Base-by-base conservation (phyloP, 139 green algal species). In the Tetradesmus obliquus region DNA sequence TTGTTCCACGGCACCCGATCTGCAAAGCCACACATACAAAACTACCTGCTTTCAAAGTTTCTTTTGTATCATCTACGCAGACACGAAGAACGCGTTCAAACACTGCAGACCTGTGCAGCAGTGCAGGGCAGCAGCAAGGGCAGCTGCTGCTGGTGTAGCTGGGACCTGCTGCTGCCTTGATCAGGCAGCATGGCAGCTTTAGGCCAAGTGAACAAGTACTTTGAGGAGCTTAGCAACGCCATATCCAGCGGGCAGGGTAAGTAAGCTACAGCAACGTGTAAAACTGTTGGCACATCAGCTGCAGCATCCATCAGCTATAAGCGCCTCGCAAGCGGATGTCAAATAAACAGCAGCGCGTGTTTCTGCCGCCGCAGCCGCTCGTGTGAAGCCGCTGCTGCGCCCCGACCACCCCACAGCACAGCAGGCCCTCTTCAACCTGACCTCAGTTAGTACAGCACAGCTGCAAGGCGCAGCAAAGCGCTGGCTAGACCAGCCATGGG, bases 231-330 rank as follows among this genome's bases (percentile, higher is more conserved):
- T 24, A 88, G 84, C 51, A 72, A 88, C 24, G 84, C 84, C 8
- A 88, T 88, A 53, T 80, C 54, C 19, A 88, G 84, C 24, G 58
- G 71, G 24, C 69, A 88, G 51, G 51, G 84, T 88, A 60, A n/a
- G 57, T 57, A 8, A 24, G 82, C 83, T 51, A 8, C 53, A 62
- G 53, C 81, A 69, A 2, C 53, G 9, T 15, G 8, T 62, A 51
- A 51, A 5, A 6, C 32, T 85, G 15, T 69, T 51, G 24, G 19
- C 53, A 69, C 15, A 72, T 51, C 74, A 82, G 74, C 83, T 58
- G 80, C 53, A 82, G 74, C 74, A 17, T 82, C 1, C 74, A 24
- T 82, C 74, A 82, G 17, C 15, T 53, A 13, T 53, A 19, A 82
- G 45, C 1, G 2, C n/a, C n/a, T n/a, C n/a, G n/a, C n/a, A n/a